phyloP scores from a whole-genome alignment of 2,329 filamentous ascomycete genomes.

The Pseudogymnoascus sp. region DNA sequence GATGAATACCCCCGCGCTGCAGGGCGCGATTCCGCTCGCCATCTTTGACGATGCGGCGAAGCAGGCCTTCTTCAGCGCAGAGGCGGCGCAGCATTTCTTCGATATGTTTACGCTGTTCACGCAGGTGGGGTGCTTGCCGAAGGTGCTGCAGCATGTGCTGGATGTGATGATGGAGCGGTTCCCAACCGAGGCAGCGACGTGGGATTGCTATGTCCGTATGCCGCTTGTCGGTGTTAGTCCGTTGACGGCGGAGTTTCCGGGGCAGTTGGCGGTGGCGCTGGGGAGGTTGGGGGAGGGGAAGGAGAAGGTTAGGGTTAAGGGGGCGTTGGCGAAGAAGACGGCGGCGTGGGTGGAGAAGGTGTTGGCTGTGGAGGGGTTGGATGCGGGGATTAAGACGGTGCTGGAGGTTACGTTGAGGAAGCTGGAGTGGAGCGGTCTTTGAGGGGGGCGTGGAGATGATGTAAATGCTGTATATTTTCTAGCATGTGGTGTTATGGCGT shows the following conservation, averaged over 20 bases:
- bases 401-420: constrained; percentile 40
- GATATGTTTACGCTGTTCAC: constrained; percentile 67
- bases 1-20: constrained; percentile 66
- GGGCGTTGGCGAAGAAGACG: constrained; percentile 41
- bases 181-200: constrained; percentile 54
- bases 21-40: constrained; percentile 86
- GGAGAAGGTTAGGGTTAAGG: constrained; percentile 38
- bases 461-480: background rate
- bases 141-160: constrained; percentile 67
- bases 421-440: constrained; percentile 16
- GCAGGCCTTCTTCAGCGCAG: constrained; percentile 61
- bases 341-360: constrained; percentile 48
- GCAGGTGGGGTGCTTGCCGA: constrained; percentile 54
- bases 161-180: constrained; percentile 52
- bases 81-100: constrained; percentile 70
- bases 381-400: constrained; percentile 48
- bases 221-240: constrained; percentile 59
- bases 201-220: constrained; percentile 64
- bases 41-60: constrained; percentile 83
- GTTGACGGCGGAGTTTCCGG: constrained; percentile 63
- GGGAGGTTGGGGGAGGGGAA: constrained; percentile 49
- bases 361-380: constrained; percentile 42
- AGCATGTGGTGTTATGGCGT: background rate
- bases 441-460: background rate
- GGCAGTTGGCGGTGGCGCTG: constrained; percentile 59